Evolutionary conservation across 768 basidiomycete genomes (phyloP).

Genomic region (Tricholoma furcatifolium): DNA sequence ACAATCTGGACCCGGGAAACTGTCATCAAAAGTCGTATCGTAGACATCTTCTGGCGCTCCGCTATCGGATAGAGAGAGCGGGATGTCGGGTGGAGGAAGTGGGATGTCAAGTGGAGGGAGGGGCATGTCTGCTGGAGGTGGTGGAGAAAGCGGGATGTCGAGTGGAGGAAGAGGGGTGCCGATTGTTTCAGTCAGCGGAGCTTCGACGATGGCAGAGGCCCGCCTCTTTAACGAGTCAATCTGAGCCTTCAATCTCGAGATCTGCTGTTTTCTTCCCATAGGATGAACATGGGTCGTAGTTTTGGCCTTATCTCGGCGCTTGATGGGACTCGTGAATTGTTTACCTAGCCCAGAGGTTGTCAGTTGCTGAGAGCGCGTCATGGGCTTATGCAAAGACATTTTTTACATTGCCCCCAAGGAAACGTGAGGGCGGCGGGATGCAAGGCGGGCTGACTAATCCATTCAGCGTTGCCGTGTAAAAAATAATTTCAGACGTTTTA

Average conservation of each 20-base stretch:
- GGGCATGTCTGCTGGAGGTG: no score
- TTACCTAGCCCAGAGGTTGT: not conserved
- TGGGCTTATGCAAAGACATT: not conserved
- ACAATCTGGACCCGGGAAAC: not conserved
- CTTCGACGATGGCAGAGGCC: not conserved
- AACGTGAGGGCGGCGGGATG: no score
- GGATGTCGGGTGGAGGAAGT: no score
- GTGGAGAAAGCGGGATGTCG: no score
- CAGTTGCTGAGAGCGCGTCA: not conserved
- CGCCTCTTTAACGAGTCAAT: not conserved
- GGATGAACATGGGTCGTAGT: not conserved
- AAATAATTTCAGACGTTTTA: no score
- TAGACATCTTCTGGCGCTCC: not conserved
- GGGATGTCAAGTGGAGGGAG: no score
- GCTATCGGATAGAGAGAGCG: no score
- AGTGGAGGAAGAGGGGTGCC: not conserved
- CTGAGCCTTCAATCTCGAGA: not conserved
- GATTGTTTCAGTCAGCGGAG: not conserved
- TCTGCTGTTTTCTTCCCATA: not conserved
- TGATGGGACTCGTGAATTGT: not conserved
- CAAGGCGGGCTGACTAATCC: no score
- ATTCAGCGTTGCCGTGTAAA: no score
- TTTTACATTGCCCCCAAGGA: no score
- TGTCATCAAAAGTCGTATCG: not conserved
- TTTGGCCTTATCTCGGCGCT: conserved; percentile 11